Percentiles rank a stretch among this genome's conserved stretches.
Evolutionary conservation across 176 grass and related monocot species (phyloP).

Genomic region (Thinopyrum elongatum): DNA sequence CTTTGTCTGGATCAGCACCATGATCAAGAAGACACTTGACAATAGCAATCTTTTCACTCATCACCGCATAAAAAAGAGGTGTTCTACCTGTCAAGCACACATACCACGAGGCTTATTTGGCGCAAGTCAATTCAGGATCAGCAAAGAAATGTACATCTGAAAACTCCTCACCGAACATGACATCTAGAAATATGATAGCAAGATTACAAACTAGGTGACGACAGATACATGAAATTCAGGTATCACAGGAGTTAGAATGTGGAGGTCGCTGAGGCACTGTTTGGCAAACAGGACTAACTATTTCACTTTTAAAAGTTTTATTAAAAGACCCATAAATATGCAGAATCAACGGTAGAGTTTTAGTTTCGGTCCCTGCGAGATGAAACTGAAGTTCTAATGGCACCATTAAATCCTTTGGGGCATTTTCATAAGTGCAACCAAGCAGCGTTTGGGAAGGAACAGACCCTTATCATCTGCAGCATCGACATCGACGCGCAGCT

Average conservation of each 20-base stretch:
- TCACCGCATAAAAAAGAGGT: neutral
- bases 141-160: neutral
- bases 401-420: neutral
- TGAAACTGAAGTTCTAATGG: neutral
- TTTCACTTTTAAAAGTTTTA: neutral
- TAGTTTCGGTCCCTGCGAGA: neutral
- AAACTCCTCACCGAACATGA: neutral
- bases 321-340: neutral
- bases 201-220: neutral
- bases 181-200: neutral
- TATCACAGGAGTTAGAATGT: neutral
- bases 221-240: neutral
- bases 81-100: neutral
- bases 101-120: neutral
- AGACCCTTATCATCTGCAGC: neutral
- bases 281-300: neutral
- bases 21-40: neutral
- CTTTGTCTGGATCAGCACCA: neutral
- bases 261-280: neutral
- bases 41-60: neutral
- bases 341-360: neutral
- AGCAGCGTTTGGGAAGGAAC: neutral
- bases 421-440: neutral
- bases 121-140: neutral
- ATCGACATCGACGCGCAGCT: slow-evolving; percentile 17